These are phyloP conservation scores for Chaetomium olivaceum DNA, from an alignment of 2,329 filamentous ascomycete genomes.

Conservation along the genomic window DNA sequence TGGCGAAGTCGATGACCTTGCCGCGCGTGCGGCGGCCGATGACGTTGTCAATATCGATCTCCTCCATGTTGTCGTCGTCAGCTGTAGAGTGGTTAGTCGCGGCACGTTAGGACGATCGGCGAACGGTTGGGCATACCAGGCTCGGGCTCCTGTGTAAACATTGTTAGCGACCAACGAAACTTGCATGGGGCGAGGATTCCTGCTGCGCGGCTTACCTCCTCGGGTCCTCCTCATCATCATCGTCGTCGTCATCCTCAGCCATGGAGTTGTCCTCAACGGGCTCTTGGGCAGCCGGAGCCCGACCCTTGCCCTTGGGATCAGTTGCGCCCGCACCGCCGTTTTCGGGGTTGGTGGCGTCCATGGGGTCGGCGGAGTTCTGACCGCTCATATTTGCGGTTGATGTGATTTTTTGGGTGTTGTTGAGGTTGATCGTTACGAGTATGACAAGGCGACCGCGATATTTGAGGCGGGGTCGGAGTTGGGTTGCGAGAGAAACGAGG, in stretches of 20 bases:
- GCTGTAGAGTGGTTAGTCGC: constrained; percentile 49
- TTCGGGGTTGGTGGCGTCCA: constrained; percentile 42
- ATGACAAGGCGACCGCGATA: background rate
- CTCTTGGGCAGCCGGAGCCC: constrained; percentile 60
- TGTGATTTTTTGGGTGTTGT: constrained; percentile 9
- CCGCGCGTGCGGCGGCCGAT: constrained; percentile 88
- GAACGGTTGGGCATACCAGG: constrained; percentile 34
- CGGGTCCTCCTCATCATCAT: constrained; percentile 64
- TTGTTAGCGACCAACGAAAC: constrained; percentile 28
- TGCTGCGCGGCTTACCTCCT: constrained; percentile 35
- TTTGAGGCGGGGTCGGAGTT: constrained; percentile 1
- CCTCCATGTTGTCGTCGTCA: constrained; percentile 80
- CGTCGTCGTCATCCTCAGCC: constrained; percentile 73
- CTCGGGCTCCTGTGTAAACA: constrained; percentile 35
- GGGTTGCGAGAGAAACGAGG: constrained; percentile 11
- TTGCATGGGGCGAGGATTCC: background rate
- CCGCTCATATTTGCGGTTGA: constrained; percentile 43
- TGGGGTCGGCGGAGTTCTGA: constrained; percentile 51
- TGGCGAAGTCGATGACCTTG: constrained; percentile 88
- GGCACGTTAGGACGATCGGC: background rate
- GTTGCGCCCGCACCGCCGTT: constrained; percentile 35
- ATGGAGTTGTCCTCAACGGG: constrained; percentile 62
- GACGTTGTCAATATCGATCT: constrained; percentile 90
- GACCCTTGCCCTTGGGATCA: constrained; percentile 79
- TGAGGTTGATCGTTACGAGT: background rate